Evolutionary conservation across 139 green algal species (phyloP).

Genomic region (Chlorella sp.): DNA sequence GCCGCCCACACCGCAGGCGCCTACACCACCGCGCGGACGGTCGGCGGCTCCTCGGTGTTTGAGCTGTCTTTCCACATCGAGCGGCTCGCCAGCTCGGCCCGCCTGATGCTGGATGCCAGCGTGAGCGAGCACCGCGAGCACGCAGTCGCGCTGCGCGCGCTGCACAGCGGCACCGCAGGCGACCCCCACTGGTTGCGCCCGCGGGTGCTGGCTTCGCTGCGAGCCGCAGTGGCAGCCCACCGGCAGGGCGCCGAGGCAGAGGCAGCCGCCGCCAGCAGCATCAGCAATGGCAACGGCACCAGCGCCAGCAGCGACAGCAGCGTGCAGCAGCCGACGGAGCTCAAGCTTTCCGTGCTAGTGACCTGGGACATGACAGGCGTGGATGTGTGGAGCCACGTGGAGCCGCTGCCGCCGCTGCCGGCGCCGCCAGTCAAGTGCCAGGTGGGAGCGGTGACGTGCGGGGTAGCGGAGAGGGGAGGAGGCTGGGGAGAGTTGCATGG

Average conservation of each 20-base stretch:
- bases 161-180: neutral
- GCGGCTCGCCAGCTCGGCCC: conserved; percentile 47
- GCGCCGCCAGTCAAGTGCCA: conserved; percentile 51
- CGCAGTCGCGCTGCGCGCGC: neutral
- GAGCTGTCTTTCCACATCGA: conserved; percentile 63
- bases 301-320: neutral
- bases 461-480: neutral
- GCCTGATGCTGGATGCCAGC: conserved; percentile 47
- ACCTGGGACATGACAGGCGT: conserved; percentile 29
- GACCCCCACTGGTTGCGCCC: conserved; percentile 24
- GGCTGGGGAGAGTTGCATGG: no score
- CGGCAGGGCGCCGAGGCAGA: conserved; percentile 6
- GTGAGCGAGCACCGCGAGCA: neutral
- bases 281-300: neutral
- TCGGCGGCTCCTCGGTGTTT: conserved; percentile 49
- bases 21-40: conserved; percentile 67
- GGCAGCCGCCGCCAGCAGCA: neutral
- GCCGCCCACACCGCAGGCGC: conserved; percentile 41
- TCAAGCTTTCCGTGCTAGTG: conserved; percentile 55
- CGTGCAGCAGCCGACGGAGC: conserved; percentile 18
- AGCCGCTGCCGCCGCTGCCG: conserved; percentile 41
- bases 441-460: conserved; percentile 29
- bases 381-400: conserved; percentile 48
- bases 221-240: conserved; percentile 24
- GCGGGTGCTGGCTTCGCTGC: conserved; percentile 23